Conservation (phyloP, 208 protist species). For the Leishmania aethiopica region DNA sequence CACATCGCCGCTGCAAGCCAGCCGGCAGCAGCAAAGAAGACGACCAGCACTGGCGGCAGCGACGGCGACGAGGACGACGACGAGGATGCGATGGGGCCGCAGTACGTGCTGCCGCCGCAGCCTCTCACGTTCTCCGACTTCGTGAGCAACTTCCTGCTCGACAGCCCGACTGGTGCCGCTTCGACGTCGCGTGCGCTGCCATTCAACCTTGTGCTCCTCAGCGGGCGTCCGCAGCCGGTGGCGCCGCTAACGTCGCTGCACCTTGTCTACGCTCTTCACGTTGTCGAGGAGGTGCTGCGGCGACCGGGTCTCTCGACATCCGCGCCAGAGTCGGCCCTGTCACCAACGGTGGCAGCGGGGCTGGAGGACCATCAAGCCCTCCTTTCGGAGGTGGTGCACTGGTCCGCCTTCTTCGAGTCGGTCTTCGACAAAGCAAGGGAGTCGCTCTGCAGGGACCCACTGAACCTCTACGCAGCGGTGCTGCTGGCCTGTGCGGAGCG, state of each 20-base stretch:
- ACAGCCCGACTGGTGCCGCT: background rate
- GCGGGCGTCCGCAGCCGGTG: constrained; percentile 31
- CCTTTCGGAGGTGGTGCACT: constrained; percentile 42
- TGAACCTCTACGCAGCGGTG: constrained; percentile 41
- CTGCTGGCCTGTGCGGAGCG: constrained; percentile 45
- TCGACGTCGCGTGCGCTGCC: constrained; percentile 1
- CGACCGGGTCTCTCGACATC: background rate
- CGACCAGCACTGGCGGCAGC: background rate
- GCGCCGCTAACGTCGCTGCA: constrained; percentile 40
- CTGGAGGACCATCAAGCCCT: constrained; percentile 29
- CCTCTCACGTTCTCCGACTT: constrained; percentile 35
- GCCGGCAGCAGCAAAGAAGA: background rate
- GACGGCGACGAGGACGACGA: constrained; percentile 2
- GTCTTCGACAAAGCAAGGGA: constrained; percentile 45
- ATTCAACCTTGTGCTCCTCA: constrained; percentile 21
- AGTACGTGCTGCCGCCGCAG: constrained; percentile 23
- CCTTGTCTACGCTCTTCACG: constrained; percentile 40
- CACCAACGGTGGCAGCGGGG: background rate
- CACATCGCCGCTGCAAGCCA: constrained; percentile 1
- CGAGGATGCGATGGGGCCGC: constrained; percentile 2
- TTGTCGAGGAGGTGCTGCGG: constrained; percentile 40
- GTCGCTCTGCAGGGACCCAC: constrained; percentile 41
- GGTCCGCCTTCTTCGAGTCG: constrained; percentile 40
- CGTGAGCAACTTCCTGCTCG: constrained; percentile 20
- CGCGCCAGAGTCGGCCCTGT: background rate